A percentile compares a stretch with the other conserved stretches of the same genome.
Evolutionary conservation across 2,329 filamentous ascomycete genomes (phyloP).

Genomic region (Drechslerella stenobrocha): DNA sequence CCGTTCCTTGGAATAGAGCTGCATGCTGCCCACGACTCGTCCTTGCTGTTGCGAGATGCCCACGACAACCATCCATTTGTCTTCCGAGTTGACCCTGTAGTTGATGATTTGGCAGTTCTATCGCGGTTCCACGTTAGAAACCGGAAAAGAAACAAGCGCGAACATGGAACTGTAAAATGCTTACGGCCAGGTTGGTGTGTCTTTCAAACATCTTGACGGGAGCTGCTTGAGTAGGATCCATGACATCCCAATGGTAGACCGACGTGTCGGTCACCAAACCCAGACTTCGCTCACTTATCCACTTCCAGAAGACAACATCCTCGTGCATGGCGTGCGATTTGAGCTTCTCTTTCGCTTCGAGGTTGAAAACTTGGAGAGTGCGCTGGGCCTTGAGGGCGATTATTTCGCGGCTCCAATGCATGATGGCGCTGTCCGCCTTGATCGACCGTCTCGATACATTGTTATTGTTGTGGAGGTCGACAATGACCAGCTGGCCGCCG

Average conservation of each 20-base stretch:
- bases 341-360: constrained; percentile 88
- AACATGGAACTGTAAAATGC: constrained; percentile 54
- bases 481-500: constrained; percentile 84
- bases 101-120: constrained; percentile 99
- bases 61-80: constrained; percentile 97
- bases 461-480: constrained; percentile 97
- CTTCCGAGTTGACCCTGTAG: constrained; percentile 92
- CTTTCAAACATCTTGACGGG: constrained; percentile 93
- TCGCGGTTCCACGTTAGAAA: constrained; percentile 3
- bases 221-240: constrained; percentile 75
- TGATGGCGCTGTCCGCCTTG: constrained; percentile 99
- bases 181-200: constrained; percentile 81
- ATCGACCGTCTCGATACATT: constrained; percentile 92
- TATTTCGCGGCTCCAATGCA: constrained; percentile 96
- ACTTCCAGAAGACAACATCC: constrained; percentile 99
- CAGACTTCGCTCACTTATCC: constrained; percentile 86
- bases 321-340: constrained; percentile 97
- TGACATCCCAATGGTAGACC: constrained; percentile 98
- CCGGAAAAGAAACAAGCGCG: not conserved
- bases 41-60: constrained; percentile 93
- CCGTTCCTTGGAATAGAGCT: constrained; percentile 92
- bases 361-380: constrained; percentile 96
- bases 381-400: constrained; percentile 95
- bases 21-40: constrained; percentile 92
- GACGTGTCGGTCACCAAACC: constrained; percentile 87